Evolutionary conservation across 805 yeast genomes (phyloP), one percentile per base, ranked within the genome.

Genomic region (Zygosaccharomyces gambellarensis): DNA sequence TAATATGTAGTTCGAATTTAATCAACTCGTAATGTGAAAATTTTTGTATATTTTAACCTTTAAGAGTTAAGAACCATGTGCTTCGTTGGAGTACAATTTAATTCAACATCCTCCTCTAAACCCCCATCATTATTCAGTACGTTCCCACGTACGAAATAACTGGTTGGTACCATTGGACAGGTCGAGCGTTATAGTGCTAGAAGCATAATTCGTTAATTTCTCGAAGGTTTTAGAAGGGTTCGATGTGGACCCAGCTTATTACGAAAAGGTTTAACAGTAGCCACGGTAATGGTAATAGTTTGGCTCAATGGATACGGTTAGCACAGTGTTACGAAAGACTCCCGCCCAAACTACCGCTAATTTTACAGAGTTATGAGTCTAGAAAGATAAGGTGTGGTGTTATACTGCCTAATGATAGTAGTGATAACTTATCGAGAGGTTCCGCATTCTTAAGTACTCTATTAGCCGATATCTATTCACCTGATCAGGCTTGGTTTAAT

Each of bases 381-480:
- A 36, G 47, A 2, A 57, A 58, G 9, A 51, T 64, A 10, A 55
- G 69, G 45, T 60, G 68, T 36, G 71, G 71, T 3, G 50, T 68
- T 8, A 50, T 67, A 27, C 56, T 63, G 1, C 36, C 62, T 10
- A 41, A 43, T 22, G 39, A 29, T 8, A 28, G 28, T 25, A 6
- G 36, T 1, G 56, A 55, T 25, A 49, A 51, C 4, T 54, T 61
- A 14, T 21, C 7, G 5, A 10, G 22, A 3, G 38, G 38, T 8
- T 48, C 57, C 4, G 47, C 49, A 1, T 49, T 68, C 8, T 46
- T 69, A 9, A 61, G 63, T 19, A 53, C 69, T 5, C 31, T 69
- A 3, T 41, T 69, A 31, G 58, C 67, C 1, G 71, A 69, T 48
- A 70, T 69, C 8, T 68, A 67, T 42, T 60, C 64, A 1, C 36